A percentile compares a stretch with the other conserved stretches of the same genome.
phyloP scores from a whole-genome alignment of 805 yeast genomes.

The Kodamaea laetipori region DNA sequence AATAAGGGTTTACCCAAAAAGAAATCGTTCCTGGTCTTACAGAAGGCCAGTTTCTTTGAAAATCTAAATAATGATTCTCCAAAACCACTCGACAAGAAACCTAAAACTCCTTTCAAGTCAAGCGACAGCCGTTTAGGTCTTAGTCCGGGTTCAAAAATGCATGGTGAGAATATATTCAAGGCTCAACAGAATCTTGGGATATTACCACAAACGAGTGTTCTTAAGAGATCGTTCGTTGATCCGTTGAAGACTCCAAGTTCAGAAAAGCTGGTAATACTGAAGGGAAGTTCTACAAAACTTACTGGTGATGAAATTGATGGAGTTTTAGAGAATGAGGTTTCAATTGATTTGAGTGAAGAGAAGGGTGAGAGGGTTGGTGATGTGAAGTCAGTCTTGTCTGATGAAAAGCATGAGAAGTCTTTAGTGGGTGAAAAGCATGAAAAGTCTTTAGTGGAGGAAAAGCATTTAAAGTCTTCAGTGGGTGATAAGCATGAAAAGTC shows the following conservation, averaged over 20 bases:
- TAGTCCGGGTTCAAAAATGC: conserved; percentile 2
- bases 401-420: no score
- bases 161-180: conserved; percentile 2
- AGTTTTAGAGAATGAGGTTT: no score
- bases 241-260: not conserved
- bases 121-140: conserved; percentile 1
- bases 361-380: no score
- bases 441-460: no score
- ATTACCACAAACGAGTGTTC: not conserved
- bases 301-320: no score
- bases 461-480: no score
- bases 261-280: no score
- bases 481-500: no score
- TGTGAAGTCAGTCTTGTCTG: no score
- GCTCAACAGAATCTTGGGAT: conserved; percentile 2
- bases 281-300: no score
- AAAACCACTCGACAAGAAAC: conserved; percentile 1
- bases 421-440: no score
- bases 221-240: conserved; percentile 1
- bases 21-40: conserved; percentile 4
- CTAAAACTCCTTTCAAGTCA: not conserved
- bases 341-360: no score
- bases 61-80: conserved; percentile 1
- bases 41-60: conserved; percentile 5
- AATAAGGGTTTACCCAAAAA: conserved; percentile 5